These are phyloP conservation scores for Phylloporus arenicola DNA, from an alignment of 768 basidiomycete genomes.

Conservation along the genomic window DNA sequence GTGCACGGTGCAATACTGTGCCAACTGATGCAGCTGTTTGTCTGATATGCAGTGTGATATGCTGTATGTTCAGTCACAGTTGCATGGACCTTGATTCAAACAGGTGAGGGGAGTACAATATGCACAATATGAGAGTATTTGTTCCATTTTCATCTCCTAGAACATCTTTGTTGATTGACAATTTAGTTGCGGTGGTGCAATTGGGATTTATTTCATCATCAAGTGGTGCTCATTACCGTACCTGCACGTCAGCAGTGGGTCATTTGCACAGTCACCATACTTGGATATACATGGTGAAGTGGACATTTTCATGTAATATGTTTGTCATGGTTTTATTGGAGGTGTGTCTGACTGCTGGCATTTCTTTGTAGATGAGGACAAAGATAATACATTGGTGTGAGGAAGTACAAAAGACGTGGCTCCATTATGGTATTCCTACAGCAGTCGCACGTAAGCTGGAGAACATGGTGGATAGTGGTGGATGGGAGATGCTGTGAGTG, in stretches of 20 bases:
- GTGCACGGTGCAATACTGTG: constrained; percentile 69
- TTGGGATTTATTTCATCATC: constrained; percentile 87
- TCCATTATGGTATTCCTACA: constrained; percentile 85
- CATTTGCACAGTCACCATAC: constrained; percentile 84
- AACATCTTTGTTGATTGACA: not conserved
- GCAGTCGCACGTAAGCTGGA: constrained; percentile 87
- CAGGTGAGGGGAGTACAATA: constrained; percentile 85
- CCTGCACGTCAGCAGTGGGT: constrained; percentile 84
- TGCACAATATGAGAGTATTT: constrained; percentile 88
- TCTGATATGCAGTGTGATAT: constrained; percentile 78
- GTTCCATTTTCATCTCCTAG: not conserved
- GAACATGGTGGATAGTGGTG: constrained; percentile 81
- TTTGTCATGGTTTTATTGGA: not conserved
- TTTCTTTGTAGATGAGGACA: constrained; percentile 65
- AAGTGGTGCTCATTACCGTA: constrained; percentile 87
- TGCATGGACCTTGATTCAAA: constrained; percentile 61
- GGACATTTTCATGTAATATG: constrained; percentile 85
- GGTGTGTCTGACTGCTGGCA: not conserved
- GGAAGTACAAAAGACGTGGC: constrained; percentile 86
- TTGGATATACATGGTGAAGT: constrained; percentile 93
- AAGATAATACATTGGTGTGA: constrained; percentile 88
- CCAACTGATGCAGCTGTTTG: constrained; percentile 89
- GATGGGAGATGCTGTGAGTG: constrained; percentile 77
- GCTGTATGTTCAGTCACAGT: constrained; percentile 90
- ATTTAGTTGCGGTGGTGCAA: constrained; percentile 81